A percentile compares a stretch with the other conserved stretches of the same genome.
Evolutionary conservation across 371 early-diverging fungal species (phyloP).

Genomic region (Phascolomyces articulosus): DNA sequence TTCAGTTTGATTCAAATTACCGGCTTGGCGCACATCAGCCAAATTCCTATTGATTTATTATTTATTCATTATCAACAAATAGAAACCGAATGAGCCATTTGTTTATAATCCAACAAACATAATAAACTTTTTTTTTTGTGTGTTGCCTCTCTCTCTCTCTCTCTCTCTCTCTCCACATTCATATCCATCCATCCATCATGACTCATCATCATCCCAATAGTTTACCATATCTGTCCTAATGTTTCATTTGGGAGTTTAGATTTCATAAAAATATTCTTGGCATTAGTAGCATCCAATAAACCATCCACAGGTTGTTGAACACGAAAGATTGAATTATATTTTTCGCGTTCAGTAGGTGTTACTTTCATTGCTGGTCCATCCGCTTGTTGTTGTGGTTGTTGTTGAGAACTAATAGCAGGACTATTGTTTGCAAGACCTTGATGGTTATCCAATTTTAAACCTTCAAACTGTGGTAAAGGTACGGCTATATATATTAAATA

Average conservation of each 20-base stretch:
- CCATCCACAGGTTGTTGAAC: constrained; percentile 47
- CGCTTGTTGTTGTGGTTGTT: constrained; percentile 13
- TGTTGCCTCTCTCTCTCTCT: too few relatives aligned
- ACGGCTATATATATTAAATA: constrained; percentile 33
- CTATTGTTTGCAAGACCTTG: neutral
- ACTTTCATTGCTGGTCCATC: constrained; percentile 20
- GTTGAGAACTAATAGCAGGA: neutral
- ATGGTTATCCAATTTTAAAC: constrained; percentile 22
- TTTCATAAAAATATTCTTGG: constrained; percentile 44
- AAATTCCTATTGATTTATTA: constrained; percentile 46
- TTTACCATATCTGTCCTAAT: constrained; percentile 53
- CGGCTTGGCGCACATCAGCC: constrained; percentile 73
- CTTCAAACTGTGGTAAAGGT: constrained; percentile 65
- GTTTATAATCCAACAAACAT: too few relatives aligned
- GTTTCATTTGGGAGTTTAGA: constrained; percentile 47
- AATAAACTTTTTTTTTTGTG: too few relatives aligned
- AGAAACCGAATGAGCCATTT: too few relatives aligned
- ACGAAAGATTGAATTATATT: constrained; percentile 44
- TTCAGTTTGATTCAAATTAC: constrained; percentile 68
- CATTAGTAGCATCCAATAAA: constrained; percentile 37
- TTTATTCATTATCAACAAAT: too few relatives aligned
- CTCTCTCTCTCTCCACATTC: too few relatives aligned
- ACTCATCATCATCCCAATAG: too few relatives aligned
- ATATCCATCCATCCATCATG: too few relatives aligned
- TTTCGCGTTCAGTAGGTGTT: constrained; percentile 42